Evolutionary conservation across 2,329 filamentous ascomycete genomes (phyloP).

Genomic region (Alternaria metachromatica): DNA sequence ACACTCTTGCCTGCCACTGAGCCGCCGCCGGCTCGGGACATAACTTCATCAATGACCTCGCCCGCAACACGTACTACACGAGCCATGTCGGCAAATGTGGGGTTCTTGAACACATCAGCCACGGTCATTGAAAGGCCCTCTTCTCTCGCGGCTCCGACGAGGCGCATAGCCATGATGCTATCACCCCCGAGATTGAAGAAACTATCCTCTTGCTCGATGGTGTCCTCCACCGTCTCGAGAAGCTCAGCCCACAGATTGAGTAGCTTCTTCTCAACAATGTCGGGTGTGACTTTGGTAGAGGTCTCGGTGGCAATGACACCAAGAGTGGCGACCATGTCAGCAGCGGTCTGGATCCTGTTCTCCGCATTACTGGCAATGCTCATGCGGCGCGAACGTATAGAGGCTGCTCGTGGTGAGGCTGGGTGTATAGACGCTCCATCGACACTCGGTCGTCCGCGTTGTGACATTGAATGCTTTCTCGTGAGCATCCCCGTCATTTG

Average conservation of each 20-base stretch:
- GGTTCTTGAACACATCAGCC: conserved; percentile 45
- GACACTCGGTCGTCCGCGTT: conserved; percentile 30
- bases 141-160: conserved; percentile 42
- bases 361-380: conserved; percentile 39
- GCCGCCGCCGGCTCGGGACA: conserved; percentile 38
- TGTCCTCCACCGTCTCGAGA: conserved; percentile 43
- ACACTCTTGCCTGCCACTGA: conserved; percentile 21
- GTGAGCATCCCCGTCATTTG: conserved; percentile 40
- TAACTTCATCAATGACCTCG: conserved; percentile 45
- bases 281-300: conserved; percentile 33
- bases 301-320: conserved; percentile 40
- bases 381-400: conserved; percentile 34
- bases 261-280: conserved; percentile 45
- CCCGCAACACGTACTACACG: conserved; percentile 43
- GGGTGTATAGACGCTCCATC: conserved; percentile 29
- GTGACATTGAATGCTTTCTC: conserved; percentile 33
- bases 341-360: conserved; percentile 39
- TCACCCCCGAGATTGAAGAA: conserved; percentile 46
- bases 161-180: conserved; percentile 44
- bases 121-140: conserved; percentile 45
- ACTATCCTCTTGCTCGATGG: conserved; percentile 41
- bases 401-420: conserved; percentile 14
- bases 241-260: conserved; percentile 41
- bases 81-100: conserved; percentile 43
- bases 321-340: conserved; percentile 43